Evolutionary conservation across 2,329 filamentous ascomycete genomes (phyloP), one percentile per base, ranked within the genome.

Genomic region (Alternaria panax): DNA sequence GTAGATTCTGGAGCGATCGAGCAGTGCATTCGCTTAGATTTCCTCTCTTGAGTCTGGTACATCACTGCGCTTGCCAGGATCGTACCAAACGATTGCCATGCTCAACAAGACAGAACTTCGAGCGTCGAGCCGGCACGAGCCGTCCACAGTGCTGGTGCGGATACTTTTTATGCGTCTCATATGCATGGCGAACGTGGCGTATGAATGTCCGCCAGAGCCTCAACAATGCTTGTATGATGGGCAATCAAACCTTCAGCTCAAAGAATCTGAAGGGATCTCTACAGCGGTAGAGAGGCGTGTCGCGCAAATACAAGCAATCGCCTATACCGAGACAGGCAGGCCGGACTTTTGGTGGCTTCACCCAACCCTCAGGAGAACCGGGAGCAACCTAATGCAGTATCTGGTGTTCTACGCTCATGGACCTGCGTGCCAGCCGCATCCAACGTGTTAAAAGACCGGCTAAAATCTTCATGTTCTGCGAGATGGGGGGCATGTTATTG

Each of bases 221-320:
- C 64, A 41, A 63, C 30, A 42, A 51, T 36, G 57, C 25, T 20
- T 25, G 16, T 22, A 41, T 28, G 24, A 48, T 38, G 24, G 24
- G 27, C 20, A 67, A 66, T 68, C 57, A 64, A 62, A 63, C 51
- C 18, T 22, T 48, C 45, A 36, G 28, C 30, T 20, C 28, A 20
- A 42, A n/a, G n/a, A 45, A 38, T 43, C 53, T 11, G 36, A 59
- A 60, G 52, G 57, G 46, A 51, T 59, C 36, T 53, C 46, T 34
- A 22, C 22, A 36, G 14, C 32, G 46, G 38, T 22, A 22, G 25
- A 32, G 51, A 61, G 60, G 36, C 59, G 59, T 32, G 40, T 60
- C 51, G 57, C 65, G 67, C 67, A 62, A 66, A 68, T 63, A 63
- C 62, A 66, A 66, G 66, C 58, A 63, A 62, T 54, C 42, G 62